Conservation (phyloP, 129 eudicot genomes). For the Oenanthe sinensis region DNA sequence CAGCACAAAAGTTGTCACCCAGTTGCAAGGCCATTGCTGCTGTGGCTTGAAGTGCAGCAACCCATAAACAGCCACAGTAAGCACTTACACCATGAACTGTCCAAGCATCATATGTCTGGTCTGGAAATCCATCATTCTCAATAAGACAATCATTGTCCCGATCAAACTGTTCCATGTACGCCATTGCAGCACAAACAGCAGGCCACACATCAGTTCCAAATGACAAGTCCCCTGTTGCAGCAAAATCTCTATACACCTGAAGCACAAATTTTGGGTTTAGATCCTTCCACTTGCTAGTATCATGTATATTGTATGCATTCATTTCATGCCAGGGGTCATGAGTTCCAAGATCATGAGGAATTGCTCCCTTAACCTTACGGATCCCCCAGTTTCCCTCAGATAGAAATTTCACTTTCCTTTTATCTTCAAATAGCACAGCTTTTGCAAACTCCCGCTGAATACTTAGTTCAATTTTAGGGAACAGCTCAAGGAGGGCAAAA, state of each 20-base stretch:
- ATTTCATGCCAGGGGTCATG: slow-evolving; percentile 99
- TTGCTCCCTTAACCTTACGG: slow-evolving; percentile 84
- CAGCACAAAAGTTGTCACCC: slow-evolving; percentile 66
- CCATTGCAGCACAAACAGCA: slow-evolving; percentile 86
- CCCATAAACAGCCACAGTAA: slow-evolving; percentile 92
- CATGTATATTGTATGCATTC: slow-evolving; percentile 98
- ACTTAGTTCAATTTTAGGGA: slow-evolving; percentile 93
- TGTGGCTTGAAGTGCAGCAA: slow-evolving; percentile 88
- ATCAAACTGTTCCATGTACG: slow-evolving; percentile 93
- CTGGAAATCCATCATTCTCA: slow-evolving; percentile 94
- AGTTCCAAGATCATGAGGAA: slow-evolving; percentile 96
- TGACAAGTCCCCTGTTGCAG: slow-evolving; percentile 74
- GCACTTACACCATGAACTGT: slow-evolving; percentile 95
- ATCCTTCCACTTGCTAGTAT: slow-evolving; percentile 95
- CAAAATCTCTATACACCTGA: slow-evolving; percentile 85
- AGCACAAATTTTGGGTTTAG: slow-evolving; percentile 93
- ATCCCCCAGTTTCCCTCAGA: slow-evolving; percentile 85
- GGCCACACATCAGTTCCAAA: slow-evolving; percentile 97
- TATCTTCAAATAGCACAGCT: slow-evolving; percentile 76
- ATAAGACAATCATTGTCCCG: slow-evolving; percentile 64
- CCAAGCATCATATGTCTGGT: slow-evolving; percentile 96
- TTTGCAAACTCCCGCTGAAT: slow-evolving; percentile 93
- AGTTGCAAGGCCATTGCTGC: slow-evolving; percentile 89
- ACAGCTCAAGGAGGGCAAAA: slow-evolving; percentile 85
- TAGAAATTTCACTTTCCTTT: slow-evolving; percentile 67